Evolutionary conservation across 2,329 filamentous ascomycete species (phyloP), one percentile per base, ranked within the genome.

Genomic region (Aaosphaeria pasadenensis): DNA sequence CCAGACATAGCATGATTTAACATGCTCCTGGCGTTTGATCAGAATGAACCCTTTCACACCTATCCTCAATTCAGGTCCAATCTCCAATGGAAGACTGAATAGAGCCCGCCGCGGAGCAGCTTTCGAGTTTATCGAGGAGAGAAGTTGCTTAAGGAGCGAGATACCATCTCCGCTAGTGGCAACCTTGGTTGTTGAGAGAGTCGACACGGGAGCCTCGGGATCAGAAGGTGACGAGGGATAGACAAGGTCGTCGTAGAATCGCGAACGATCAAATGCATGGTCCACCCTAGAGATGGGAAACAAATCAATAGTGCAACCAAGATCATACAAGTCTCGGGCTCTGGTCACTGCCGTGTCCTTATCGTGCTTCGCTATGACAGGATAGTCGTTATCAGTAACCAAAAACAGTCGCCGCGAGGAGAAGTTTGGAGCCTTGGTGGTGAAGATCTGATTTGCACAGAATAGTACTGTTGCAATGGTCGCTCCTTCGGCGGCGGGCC

Each of bases 181-280:
- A 1, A 83, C 77, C 42, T 85, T 82, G 42, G 86, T 77, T 35
- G 63, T 81, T 62, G 47, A 74, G 6, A 70, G 74, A 7, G 82
- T 69, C 35, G 81, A 76, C 6, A 77, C 73, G 7, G 82, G 79
- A 4, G 82, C 84, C 55, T 87, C 87, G 48, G 89, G 88, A 41
- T 89, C 84, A 7, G 79, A 75, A 6, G 67, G 57, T 4, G 88
- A 83, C 4, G 76, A 81, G 49, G 86, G 87, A 71, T 97, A 97
- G 50, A 97, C 86, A 43, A 99, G 94, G 64, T 96, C 91, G 71
- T 97, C 89, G 69, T 96, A 99, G 70, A 99, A 99, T 49, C 88
- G 91, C 48, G 82, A 78, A 4, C 89, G 77, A 56, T 96, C 87
- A 63, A 99, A 99, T 32, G 80, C 81, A 53, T 82, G 79, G 30